These are phyloP conservation scores for Dothideomycetidae sp. DNA, from an alignment of 2,329 filamentous ascomycete species.

Conservation along the genomic window DNA sequence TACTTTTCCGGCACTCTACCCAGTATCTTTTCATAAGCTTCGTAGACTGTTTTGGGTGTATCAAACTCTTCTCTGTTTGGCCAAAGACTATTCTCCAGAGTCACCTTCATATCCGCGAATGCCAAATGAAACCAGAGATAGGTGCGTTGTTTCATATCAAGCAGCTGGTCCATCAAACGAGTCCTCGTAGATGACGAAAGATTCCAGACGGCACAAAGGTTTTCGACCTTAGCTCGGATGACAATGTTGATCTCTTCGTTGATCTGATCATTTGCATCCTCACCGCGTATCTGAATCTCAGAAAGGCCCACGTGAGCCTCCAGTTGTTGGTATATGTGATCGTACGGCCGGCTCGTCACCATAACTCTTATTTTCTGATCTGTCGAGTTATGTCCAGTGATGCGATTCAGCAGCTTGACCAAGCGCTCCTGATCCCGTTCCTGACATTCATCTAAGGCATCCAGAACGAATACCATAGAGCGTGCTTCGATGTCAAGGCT, in stretches of 20 bases:
- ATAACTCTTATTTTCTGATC: constrained; percentile 13
- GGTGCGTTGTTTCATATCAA: constrained; percentile 18
- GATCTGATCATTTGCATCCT: constrained; percentile 13
- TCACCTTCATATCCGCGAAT: constrained; percentile 14
- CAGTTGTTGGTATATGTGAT: constrained; percentile 8
- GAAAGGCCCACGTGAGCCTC: constrained; percentile 3
- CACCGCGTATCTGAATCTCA: constrained; percentile 9
- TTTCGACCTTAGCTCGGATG: constrained; percentile 1
- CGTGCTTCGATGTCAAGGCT: constrained; percentile 6
- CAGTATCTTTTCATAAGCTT: constrained; percentile 20
- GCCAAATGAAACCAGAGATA: constrained; percentile 20
- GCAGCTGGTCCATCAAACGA: constrained; percentile 4
- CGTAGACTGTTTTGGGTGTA: constrained; percentile 17
- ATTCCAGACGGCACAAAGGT: background rate
- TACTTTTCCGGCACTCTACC: background rate
- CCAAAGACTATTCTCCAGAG: constrained; percentile 11
- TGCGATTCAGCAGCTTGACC: constrained; percentile 6
- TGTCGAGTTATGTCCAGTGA: constrained; percentile 2
- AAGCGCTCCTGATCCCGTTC: constrained; percentile 9
- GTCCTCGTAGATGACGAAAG: background rate
- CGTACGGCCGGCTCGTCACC: constrained; percentile 13
- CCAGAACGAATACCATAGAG: constrained; percentile 15
- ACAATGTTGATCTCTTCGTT: constrained; percentile 11
- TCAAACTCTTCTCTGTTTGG: constrained; percentile 9
- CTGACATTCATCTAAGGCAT: constrained; percentile 19